phyloP scores from a whole-genome alignment of 106 monocot species.

The Allium sativum region DNA sequence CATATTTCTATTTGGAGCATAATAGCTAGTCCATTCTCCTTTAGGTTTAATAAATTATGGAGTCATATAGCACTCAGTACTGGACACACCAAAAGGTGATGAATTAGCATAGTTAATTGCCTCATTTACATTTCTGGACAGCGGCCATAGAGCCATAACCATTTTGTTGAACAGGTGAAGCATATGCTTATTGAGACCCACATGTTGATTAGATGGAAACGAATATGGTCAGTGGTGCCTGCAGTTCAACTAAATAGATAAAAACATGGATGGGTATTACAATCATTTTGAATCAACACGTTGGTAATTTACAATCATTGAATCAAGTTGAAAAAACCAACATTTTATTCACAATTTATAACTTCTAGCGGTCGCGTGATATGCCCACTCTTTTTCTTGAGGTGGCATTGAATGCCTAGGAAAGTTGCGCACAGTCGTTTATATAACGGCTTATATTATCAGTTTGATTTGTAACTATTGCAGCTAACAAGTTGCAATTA shows the following conservation, averaged over 20 bases:
- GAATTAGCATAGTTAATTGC: neutral
- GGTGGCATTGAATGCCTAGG: conserved; percentile 55
- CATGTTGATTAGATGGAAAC: no score
- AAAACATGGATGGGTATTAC: neutral
- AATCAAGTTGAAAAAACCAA: conserved; percentile 53
- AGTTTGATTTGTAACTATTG: no score
- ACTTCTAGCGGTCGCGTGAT: conserved; percentile 41
- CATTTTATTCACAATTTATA: conserved; percentile 44
- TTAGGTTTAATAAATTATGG: conserved; percentile 1
- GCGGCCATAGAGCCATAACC: conserved; percentile 7
- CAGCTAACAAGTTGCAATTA: no score
- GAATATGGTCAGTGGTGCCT: no score
- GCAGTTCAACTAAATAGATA: no score
- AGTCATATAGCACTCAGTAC: conserved; percentile 5
- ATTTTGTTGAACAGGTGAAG: neutral
- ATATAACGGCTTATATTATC: no score
- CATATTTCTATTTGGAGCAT: no score
- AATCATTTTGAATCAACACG: conserved; percentile 6
- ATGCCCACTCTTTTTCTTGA: conserved; percentile 37
- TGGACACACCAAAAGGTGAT: neutral
- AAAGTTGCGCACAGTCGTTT: conserved; percentile 52
- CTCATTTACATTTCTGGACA: neutral
- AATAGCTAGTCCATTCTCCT: conserved; percentile 6
- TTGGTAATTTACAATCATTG: conserved; percentile 11
- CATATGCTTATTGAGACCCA: no score